Conservation (phyloP, 2,329 filamentous ascomycete species). For the Fonsecaea pugnacius region DNA sequence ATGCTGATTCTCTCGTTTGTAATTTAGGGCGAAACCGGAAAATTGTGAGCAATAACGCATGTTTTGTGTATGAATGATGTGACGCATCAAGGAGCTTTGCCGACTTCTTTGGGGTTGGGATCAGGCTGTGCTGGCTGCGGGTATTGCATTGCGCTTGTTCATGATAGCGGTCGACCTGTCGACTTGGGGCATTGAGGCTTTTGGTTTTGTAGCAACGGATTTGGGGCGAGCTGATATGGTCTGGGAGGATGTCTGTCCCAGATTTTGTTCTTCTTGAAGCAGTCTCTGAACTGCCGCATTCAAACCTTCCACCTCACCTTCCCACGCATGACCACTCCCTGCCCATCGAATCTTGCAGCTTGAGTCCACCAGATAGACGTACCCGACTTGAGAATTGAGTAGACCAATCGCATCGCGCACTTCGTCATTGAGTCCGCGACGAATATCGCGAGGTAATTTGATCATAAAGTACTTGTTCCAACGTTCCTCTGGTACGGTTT, state of each 20-base stretch:
- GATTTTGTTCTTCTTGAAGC: slow-evolving; percentile 47
- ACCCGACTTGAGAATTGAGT: slow-evolving; percentile 89
- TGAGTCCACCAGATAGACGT: slow-evolving; percentile 86
- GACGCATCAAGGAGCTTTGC: background rate
- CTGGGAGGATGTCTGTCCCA: slow-evolving; percentile 14
- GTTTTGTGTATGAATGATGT: background rate
- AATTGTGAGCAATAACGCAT: slow-evolving; percentile 28
- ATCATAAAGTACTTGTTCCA: slow-evolving; percentile 65
- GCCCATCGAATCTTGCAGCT: slow-evolving; percentile 93
- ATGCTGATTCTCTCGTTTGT: slow-evolving; percentile 10
- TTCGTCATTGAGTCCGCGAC: slow-evolving; percentile 59
- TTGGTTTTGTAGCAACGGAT: slow-evolving; percentile 10
- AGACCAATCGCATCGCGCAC: slow-evolving; percentile 67
- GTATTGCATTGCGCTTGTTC: slow-evolving; percentile 10
- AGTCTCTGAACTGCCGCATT: slow-evolving; percentile 50
- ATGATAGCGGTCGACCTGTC: background rate
- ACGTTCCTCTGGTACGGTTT: slow-evolving; percentile 53
- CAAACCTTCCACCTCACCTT: slow-evolving; percentile 48
- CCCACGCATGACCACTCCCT: slow-evolving; percentile 64
- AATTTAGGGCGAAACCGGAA: slow-evolving; percentile 27
- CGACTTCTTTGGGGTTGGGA: background rate
- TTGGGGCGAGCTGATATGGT: slow-evolving; percentile 19
- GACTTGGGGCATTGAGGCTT: slow-evolving; percentile 11
- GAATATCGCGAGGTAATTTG: slow-evolving; percentile 41
- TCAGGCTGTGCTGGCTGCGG: slow-evolving; percentile 16